Evolutionary conservation across 139 green algal species (phyloP).

Genomic region (Coelastrella sp.): DNA sequence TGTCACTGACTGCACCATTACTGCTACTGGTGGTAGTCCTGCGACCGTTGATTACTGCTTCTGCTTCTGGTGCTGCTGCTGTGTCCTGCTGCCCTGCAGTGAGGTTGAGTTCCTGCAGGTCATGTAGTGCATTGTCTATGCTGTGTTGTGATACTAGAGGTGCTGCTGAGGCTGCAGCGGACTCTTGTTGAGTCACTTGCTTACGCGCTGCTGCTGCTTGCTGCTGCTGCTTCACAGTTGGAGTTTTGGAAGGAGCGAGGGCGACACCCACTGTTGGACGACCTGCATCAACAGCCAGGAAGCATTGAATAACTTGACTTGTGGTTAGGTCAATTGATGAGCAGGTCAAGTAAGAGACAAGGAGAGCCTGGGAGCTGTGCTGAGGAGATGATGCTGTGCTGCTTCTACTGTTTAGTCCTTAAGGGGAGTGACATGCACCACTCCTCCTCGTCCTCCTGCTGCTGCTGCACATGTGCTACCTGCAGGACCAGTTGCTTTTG

Average conservation of each 20-base stretch:
- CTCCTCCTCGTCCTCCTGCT: no score
- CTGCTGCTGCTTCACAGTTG: constrained; percentile 34
- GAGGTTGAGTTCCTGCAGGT: constrained; percentile 6
- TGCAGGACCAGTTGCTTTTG: constrained; percentile 58
- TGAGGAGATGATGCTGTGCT: no score
- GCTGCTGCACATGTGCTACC: background rate
- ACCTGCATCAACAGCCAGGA: background rate
- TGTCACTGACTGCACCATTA: background rate
- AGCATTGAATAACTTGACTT: background rate
- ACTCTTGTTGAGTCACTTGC: background rate
- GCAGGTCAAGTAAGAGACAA: background rate
- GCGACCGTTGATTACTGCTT: background rate
- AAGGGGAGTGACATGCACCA: no score
- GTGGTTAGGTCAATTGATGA: no score
- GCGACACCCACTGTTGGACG: constrained; percentile 35
- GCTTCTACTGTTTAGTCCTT: no score
- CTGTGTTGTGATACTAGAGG: background rate
- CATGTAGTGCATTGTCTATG: constrained; percentile 22
- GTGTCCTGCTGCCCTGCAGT: no score
- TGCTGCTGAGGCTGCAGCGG: constrained; percentile 10
- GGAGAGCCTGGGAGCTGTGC: no score
- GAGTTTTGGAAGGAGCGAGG: constrained; percentile 43
- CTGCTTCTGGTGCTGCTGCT: constrained; percentile 10
- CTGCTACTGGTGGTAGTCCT: constrained; percentile 11
- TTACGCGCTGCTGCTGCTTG: constrained; percentile 34